phyloP scores from a whole-genome alignment of 1,284 basidiomycete species.

The Uromyces viciae-fabae region DNA sequence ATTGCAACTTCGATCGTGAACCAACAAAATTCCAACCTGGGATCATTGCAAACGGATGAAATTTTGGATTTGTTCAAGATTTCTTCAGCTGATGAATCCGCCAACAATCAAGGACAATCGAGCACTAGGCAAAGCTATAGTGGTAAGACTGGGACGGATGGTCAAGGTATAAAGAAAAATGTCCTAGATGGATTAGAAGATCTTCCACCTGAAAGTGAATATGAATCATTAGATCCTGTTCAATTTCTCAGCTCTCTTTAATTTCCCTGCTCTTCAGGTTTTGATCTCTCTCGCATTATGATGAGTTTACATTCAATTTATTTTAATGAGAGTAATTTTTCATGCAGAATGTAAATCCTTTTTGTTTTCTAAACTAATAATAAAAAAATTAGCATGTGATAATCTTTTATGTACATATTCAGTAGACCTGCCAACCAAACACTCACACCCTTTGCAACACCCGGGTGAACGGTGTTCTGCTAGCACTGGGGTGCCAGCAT shows the following conservation, averaged over 20 bases:
- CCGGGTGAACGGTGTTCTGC: too few relatives aligned
- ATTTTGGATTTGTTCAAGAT: conserved; percentile 90
- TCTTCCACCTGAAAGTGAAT: conserved; percentile 81
- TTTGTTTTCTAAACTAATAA: too few relatives aligned
- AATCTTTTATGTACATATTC: too few relatives aligned
- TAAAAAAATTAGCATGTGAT: too few relatives aligned
- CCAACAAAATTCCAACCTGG: conserved; percentile 88
- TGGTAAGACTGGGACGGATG: conserved; percentile 5
- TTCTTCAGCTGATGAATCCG: conserved; percentile 59
- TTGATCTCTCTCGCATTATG: neutral
- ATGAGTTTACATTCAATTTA: too few relatives aligned
- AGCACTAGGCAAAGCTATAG: conserved; percentile 60
- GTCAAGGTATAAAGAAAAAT: conserved; percentile 63
- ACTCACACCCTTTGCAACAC: too few relatives aligned
- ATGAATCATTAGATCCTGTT: conserved; percentile 60
- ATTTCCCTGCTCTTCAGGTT: neutral
- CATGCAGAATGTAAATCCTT: too few relatives aligned
- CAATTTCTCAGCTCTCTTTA: conserved; percentile 12
- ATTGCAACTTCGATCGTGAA: conserved; percentile 95
- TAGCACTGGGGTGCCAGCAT: too few relatives aligned
- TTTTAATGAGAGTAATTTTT: too few relatives aligned
- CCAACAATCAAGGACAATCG: conserved; percentile 62
- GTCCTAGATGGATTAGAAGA: conserved; percentile 80
- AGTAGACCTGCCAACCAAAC: too few relatives aligned
- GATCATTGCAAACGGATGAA: conserved; percentile 94